Base-by-base conservation (phyloP, 2,329 filamentous ascomycete species). In the Aspergillus floridensis region DNA sequence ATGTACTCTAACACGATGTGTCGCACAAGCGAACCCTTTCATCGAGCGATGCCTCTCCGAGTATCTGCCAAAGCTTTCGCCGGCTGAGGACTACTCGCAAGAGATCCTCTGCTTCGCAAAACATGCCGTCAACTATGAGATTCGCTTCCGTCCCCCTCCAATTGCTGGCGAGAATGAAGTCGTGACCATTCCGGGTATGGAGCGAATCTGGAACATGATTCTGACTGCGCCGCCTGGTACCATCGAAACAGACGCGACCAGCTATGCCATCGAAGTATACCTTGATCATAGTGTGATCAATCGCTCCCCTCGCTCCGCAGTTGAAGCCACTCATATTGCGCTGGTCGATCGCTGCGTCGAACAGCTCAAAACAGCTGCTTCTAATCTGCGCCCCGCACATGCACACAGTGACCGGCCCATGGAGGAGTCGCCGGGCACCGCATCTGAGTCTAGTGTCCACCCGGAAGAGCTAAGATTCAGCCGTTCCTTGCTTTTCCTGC, bases 131-230 rank as follows among this genome's bases (percentile, higher is more conserved):
- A 66, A 73, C 7, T 78, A 81, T 41, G 77, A 83, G 24, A 87
- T 88, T 60, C 74, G 82, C 1, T 89, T 88, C 65, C 64, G 82
- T 79, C 61, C 83, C 74, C 64, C 84, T 77, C 26, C 80, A 84
- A 48, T 67, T 14, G 70, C 73, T 16, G 63, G 61, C 8, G 76
- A 77, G 32, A 62, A 75, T 53, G 73, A 79, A 50, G 71, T 79
- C 29, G 70, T 80, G n/a, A 65, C 69, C n/a, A 73, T 80, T 53
- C 78, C 80, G 4, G 80, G 81, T 6, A 79, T 80, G 63, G 89
- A 95, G 66, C 84, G 92, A 59, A 79, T 96, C n/a, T 96, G 93
- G 93, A 85, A 86, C 24, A 85, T 96, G 66, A 86, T 93, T 35
- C 78, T 96, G 56, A 87, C 84, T 16, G 86, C 90, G 1, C 85